Evolutionary conservation across 1,139 yeast genomes (phyloP), one percentile per base, ranked within the genome.

Genomic region (Debaryomyces udenii): DNA sequence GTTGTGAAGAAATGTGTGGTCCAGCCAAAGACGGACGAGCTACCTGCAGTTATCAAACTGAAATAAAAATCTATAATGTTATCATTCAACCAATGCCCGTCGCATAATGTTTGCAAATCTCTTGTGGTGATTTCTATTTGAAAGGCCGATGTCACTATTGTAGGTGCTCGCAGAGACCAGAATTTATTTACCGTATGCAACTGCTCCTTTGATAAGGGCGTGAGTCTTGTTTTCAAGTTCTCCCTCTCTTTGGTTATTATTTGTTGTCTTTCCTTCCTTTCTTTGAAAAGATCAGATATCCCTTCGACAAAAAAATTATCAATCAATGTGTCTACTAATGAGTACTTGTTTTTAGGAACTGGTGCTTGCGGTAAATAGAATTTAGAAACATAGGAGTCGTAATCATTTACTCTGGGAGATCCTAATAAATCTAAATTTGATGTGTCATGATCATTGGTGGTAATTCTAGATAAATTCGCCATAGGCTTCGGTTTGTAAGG

Each of bases 1-100:
- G 86, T 85, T 0, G 95, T 74, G 61, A 78, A 91, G 59, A 91
- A 91, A 63, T 86, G 96, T 0, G 99, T 87, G 9, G 95, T 85
- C 74, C 95, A 90, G 2, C 85, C 82, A 56, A 82, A 88, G 3
- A 78, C 68, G 24, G 66, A 61, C 3, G 74, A 64, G 30, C 68
- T 47, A 10, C 55, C 43, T 4, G 52, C 48, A 9, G 80, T 78
- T 6, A 90, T 69, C 47, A 85, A 59, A 47, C 78, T 78, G 55
- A 90, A 68, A 58, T 86, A 91, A 54, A 82, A 85, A 59, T 93
- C 99, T 43, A 93, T 90, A 3, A 93, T 75, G 40, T 85, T 88
- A 61, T 94, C 99, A 58, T 93, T 93, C 31, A 93, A 74, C 99
- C 99, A 93, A 36, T 74, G 67, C 1, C 85, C 74, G 42, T 84